Evolutionary conservation across 2,329 filamentous ascomycete genomes (phyloP), one percentile per base, ranked within the genome.

Genomic region (Verticillium albo-atrum): DNA sequence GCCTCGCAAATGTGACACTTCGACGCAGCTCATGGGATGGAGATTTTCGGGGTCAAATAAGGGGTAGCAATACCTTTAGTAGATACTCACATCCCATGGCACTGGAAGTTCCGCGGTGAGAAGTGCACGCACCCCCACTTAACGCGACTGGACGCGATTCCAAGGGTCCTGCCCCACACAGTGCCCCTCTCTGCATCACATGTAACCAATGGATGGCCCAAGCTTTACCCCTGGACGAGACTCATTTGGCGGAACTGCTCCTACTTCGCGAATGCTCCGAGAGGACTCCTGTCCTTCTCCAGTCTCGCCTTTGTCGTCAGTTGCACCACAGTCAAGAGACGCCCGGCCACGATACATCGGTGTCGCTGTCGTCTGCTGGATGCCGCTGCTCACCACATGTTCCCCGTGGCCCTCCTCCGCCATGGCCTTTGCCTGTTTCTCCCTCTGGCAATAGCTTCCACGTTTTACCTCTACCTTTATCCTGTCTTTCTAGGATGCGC

Each of bases 401-500:
- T 75, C 71, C 76, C 78, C 69, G 79, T 77, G 72, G 75, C 76
- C 68, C 71, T 80, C 68, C 77, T 86, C 70, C 82, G 83, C 77
- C 78, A 81, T 79, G 81, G 75, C 72, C 74, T 86, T 72, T 77
- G 81, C 69, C 67, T 85, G 56, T 72, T 84, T 55, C 70, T 89
- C 52, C 87, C 91, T 55, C 69, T 94, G 70, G 88, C 90, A 60
- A 68, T 94, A 69, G 75, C 85, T 64, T 84, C 85, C 69, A 91
- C 90, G 56, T 68, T 87, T 65, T 96, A 93, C 76, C 82, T 98
- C 57, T 97, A 97, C 77, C 79, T 94, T 42, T 98, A 96, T 71
- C 93, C 95, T 9, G 70, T 91, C 66, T 89, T 97, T 69, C 83
- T 86, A 65, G 83, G 85, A 68, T 98, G 93, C 79, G 87, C 83